Base-by-base conservation (phyloP, 768 basidiomycete genomes). In the Lentinula aciculospora region DNA sequence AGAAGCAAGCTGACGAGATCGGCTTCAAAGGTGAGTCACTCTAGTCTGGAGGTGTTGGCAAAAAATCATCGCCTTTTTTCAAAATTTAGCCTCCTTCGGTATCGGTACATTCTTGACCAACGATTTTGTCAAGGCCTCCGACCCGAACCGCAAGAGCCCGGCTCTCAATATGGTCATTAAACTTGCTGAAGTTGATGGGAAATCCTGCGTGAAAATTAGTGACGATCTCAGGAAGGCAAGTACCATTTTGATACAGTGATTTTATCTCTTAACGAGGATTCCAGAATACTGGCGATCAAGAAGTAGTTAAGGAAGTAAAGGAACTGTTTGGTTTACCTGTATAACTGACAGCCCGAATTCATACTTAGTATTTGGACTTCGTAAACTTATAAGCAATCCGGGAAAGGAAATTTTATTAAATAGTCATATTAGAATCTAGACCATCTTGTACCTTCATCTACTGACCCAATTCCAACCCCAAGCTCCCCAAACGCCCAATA, bases 131-230 rank as follows among this genome's bases (percentile, higher is more conserved):
- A 79, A 64, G 66, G 64, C 68, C 40, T 74, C 75, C 31, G 75
- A 69, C n/a, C 61, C 68, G 32, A 63, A 54, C 15, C 81, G 82
- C 66, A 83, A 82, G 71, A 92, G 89, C 73, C 89, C 84, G 66
- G 82, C 93, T 21, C 69, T 97, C 61, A 97, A 96, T 66, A 98
- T 98, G 67, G 96, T 99, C 49, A 94, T 98, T 73, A 98, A 98
- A 66, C 76, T 99, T 8, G 80, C 83, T 37, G 79, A 82, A 45
- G 86, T 97, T 12, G 76, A 91, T 64, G 81, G 79, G 9, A 76
- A 76, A 57, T 83, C 86, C 1, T 96, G 94, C 62, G 83, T 98
- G 63, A 98, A 99, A 73, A 84, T 99, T 64, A 94, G 92, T 56
- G 97, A 98, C 69, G 95, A 98, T 65, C 67, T 87, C 56, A 86